These are phyloP conservation scores for Yamadazyma triangularis DNA, from an alignment of 1,139 yeast genomes.

Conservation along the genomic window DNA sequence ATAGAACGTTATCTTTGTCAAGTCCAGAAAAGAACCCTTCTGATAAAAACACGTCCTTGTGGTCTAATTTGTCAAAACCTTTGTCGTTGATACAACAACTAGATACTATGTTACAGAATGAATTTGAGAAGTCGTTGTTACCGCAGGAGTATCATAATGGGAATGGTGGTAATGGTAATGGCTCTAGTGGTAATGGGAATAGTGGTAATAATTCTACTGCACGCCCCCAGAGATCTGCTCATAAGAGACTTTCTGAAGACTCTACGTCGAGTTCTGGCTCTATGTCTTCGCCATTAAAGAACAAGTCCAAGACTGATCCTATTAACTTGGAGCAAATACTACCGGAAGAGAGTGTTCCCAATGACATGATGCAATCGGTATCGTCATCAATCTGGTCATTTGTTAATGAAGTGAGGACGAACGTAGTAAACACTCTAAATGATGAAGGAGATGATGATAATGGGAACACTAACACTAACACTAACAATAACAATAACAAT, in stretches of 20 bases:
- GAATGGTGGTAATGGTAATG: too few species aligned
- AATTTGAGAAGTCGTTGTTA: constrained; percentile 51
- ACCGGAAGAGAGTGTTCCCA: constrained; percentile 13
- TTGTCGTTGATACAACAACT: constrained; percentile 61
- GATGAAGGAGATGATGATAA: too few species aligned
- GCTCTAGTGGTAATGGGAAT: too few species aligned
- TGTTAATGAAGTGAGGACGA: constrained; percentile 39
- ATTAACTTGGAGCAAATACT: constrained; percentile 10
- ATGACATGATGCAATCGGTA: constrained; percentile 40
- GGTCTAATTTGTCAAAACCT: constrained; percentile 46
- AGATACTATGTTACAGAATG: constrained; percentile 63
- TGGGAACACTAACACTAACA: too few species aligned
- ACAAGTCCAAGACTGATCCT: constrained; percentile 7
- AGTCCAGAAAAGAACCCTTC: constrained; percentile 3
- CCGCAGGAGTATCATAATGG: constrained; percentile 11
- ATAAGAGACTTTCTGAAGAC: constrained; percentile 22
- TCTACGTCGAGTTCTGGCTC: constrained; percentile 23
- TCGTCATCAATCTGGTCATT: constrained; percentile 44
- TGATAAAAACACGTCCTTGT: constrained; percentile 6
- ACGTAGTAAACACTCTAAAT: constrained; percentile 32
- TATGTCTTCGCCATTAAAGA: constrained; percentile 10
- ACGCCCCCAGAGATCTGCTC: neutral
- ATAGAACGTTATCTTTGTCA: constrained; percentile 19
- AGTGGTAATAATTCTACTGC: constrained; percentile 1
- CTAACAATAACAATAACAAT: too few species aligned